Evolutionary conservation across 208 protist genomes (phyloP), one percentile per base, ranked within the genome.

Genomic region (Wallacemonas sp.): DNA sequence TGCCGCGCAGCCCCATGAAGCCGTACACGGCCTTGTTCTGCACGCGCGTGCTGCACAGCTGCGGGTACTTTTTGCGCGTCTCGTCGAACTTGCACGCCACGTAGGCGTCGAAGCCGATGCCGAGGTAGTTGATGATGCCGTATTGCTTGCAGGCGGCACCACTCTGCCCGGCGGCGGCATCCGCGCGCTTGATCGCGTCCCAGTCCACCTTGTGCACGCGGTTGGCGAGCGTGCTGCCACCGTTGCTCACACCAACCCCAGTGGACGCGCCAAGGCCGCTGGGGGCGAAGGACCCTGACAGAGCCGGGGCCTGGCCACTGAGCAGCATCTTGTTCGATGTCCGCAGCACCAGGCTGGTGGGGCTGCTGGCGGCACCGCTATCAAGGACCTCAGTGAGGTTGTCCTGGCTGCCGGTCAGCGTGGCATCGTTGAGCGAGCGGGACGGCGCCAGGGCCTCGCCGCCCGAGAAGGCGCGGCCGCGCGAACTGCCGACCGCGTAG

Each of bases 11-110:
- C 18, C 82, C 80, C 33, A 85, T 81, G 29, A 79, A 42, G 29
- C 81, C 84, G 61, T 95, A 95, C 33, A 92, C 77, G n/a, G 79
- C 72, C 59, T 91, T 91, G 66, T 93, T 95, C 33, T 75, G 66
- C 22, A 62, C 67, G 41, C 86, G 89, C 26, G 72, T 84, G 61
- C 75, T 83, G 67, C 86, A 93, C 49, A 95, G 67, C 22, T 25
- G 20, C 11, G 82, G 82, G 63, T 91, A 61, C 41, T 59, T 67
- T 14, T 68, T 74, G 22, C 89, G 79, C 45, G 79, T 82, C 18
- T 54, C 31, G 45, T 85, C 81, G 66, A 95, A 92, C 50, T 81
- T 75, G 0, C 70, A 74, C 39, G 74, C 36, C 2, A 95, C 82
- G 73, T 89, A 91, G 16, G 84, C 86, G 61, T 95, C 89, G 72